Conservation (phyloP, 2,329 filamentous ascomycete species). For the Paraphoma sp. region DNA sequence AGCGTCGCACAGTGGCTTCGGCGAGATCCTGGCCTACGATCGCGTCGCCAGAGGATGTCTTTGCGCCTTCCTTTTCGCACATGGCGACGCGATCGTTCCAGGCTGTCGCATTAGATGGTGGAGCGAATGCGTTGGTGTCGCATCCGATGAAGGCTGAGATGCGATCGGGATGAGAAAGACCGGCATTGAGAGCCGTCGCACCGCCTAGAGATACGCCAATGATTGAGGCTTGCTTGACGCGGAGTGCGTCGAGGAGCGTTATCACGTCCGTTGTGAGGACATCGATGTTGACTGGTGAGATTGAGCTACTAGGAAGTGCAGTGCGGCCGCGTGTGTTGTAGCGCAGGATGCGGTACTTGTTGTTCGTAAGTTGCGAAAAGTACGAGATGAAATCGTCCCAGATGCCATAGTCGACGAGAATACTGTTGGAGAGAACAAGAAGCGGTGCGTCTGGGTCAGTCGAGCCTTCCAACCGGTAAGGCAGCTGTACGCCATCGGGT, state of each 20-base stretch:
- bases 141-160: slow-evolving; percentile 72
- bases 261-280: slow-evolving; percentile 72
- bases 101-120: slow-evolving; percentile 75
- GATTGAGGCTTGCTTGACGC: slow-evolving; percentile 70
- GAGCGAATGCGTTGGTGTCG: slow-evolving; percentile 78
- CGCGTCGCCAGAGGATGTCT: slow-evolving; percentile 50
- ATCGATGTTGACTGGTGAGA: slow-evolving; percentile 62
- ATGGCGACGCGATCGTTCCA: slow-evolving; percentile 80
- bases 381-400: slow-evolving; percentile 76
- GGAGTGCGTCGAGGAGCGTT: slow-evolving; percentile 70
- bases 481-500: slow-evolving; percentile 70
- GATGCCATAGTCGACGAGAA: slow-evolving; percentile 79
- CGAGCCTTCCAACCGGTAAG: slow-evolving; percentile 79
- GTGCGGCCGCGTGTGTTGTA: slow-evolving; percentile 78
- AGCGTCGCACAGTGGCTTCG: slow-evolving; percentile 73
- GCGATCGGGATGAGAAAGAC: slow-evolving; percentile 68
- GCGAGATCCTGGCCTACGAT: slow-evolving; percentile 72
- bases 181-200: slow-evolving; percentile 76
- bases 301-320: slow-evolving; percentile 49
- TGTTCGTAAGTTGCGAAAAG: slow-evolving; percentile 61
- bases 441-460: slow-evolving; percentile 70
- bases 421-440: slow-evolving; percentile 79
- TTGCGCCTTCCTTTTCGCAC: slow-evolving; percentile 62
- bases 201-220: slow-evolving; percentile 84
- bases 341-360: slow-evolving; percentile 75